phyloP scores from a whole-genome alignment of 2,329 filamentous ascomycete genomes.

The Verticillium zaregamsianum region DNA sequence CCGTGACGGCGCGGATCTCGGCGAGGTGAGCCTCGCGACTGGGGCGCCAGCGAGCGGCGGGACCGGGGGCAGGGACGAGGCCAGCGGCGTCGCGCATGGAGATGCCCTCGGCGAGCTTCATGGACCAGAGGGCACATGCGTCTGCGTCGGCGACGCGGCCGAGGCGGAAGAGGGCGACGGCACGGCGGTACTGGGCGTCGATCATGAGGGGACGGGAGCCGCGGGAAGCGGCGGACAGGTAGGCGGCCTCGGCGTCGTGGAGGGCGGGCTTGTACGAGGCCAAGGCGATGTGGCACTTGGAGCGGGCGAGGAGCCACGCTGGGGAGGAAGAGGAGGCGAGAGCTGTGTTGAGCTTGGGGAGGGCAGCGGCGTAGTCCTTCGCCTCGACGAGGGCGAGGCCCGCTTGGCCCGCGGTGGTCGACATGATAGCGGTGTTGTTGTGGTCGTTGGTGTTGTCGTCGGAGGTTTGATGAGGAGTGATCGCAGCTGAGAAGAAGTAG shows the following conservation, averaged over 20 bases:
- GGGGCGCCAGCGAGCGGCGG: constrained; percentile 45
- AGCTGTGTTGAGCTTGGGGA: constrained; percentile 64
- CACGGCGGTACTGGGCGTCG: constrained; percentile 78
- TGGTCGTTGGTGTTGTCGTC: background rate
- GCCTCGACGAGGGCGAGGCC: constrained; percentile 63
- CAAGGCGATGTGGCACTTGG: constrained; percentile 69
- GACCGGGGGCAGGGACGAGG: constrained; percentile 33
- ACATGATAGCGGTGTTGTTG: constrained; percentile 34
- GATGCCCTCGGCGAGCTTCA: constrained; percentile 35
- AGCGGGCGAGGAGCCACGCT: constrained; percentile 76
- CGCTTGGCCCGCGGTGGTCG: constrained; percentile 44
- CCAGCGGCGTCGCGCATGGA: constrained; percentile 25
- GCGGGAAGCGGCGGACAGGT: constrained; percentile 59
- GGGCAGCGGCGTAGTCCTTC: constrained; percentile 62
- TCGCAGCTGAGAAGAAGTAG: too few species aligned
- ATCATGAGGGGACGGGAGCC: constrained; percentile 72
- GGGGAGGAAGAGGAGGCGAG: constrained; percentile 64
- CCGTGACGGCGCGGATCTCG: constrained; percentile 23
- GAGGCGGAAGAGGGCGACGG: constrained; percentile 67
- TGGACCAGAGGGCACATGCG: constrained; percentile 60
- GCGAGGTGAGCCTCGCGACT: constrained; percentile 27
- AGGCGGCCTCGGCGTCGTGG: constrained; percentile 63
- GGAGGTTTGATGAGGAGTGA: too few species aligned
- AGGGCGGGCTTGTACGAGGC: constrained; percentile 61
- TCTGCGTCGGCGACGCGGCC: constrained; percentile 71